Evolutionary conservation across 345 rosid species (phyloP), one percentile per base, ranked within the genome.

Genomic region (Salix brachista): DNA sequence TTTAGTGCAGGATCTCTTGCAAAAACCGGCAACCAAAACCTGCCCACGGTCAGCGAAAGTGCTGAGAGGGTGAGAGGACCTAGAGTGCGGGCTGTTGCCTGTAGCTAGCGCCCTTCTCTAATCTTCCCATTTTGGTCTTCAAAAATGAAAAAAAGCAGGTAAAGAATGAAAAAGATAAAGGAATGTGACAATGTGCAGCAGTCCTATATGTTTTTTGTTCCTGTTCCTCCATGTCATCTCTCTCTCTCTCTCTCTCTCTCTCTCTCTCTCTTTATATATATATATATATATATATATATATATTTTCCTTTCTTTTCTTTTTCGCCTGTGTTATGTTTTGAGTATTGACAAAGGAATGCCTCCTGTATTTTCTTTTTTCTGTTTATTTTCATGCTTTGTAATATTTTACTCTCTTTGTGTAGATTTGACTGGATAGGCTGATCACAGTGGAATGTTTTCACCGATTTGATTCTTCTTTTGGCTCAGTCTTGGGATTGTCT

Each of bases 161-260:
- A 80, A 80, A 84, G 82, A 58, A 75, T 70, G 61, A 80, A 62
- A 83, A 84, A 80, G 78, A 73, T 69, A 81, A 85, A 83, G 76
- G 77, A 74, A 37, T 52, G 80, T 73, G 81, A 66, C 71, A 11
- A 65, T 56, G 68, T 21, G 60, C 73, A 23, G 70, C 34, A 77
- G 61, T 67, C 39, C 68, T 77, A 36, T 69, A 19, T 70, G n/a
- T 71, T 32, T 73, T 71, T 72, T 71, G 69, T 74, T 34, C 66
- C 28, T 75, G 70, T 79, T n/a, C 11, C 62, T 46, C 26, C 60
- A 10, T n/a, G 9, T 74, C 52, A 67, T 58, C 19, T 8, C 19
- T 69, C 30, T 44, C 67, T 64, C 44, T 68, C 9, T 13, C 19
- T 69, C 30, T 44, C 67, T 64, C 44, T 68, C 9, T 13, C 37